Base-by-base conservation (phyloP, 768 basidiomycete species). In the Sporobolomyces pararoseus region DNA sequence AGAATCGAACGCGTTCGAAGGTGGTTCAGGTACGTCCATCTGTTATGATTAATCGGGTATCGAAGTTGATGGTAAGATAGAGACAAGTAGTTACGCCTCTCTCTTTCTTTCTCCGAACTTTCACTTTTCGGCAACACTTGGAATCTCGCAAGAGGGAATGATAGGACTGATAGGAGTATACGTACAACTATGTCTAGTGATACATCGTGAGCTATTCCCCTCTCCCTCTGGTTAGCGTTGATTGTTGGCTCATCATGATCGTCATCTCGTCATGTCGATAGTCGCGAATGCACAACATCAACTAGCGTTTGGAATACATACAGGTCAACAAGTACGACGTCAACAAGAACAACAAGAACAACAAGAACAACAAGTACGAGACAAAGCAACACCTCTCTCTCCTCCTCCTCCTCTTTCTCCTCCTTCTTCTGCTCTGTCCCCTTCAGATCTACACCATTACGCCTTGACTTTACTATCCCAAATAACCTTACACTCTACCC, bases 11-110 rank as follows among this genome's bases (percentile, higher is more conserved):
- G 32, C 70, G 13, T 50, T 31, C 10, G 52, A 23, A 2, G 57
- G 53, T 0, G 73, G 73, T 44, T 74, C 73, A 2, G 53, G 53
- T 1, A 23, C 31, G 39, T 74, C 73, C 73, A 74, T 71, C 32
- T 47, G 19, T 53, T 2, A 14, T n/a, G 27, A 19, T 29, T 44
- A 21, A 5, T 17, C 21, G 37, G 37, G 37, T 58, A 27, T 51
- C 23, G 50, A 29, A 17, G 17, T n/a, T 42, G 57, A 37, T n/a
- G 9, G 31, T 32, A 19, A 34, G 17, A 3, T 17, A 29, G 21
- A 32, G 46, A n/a, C n/a, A n/a, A 35, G 32, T 17, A 37, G 46
- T 29, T 14, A 32, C n/a, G n/a, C n/a, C 52, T 46, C 21, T 31
- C 42, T 27, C n/a, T 29, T 27, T 51, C 50, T 25, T 17, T 10